Evolutionary conservation across 2,329 filamentous ascomycete genomes (phyloP), one percentile per base, ranked within the genome.

Genomic region (Trichoderma breve): DNA sequence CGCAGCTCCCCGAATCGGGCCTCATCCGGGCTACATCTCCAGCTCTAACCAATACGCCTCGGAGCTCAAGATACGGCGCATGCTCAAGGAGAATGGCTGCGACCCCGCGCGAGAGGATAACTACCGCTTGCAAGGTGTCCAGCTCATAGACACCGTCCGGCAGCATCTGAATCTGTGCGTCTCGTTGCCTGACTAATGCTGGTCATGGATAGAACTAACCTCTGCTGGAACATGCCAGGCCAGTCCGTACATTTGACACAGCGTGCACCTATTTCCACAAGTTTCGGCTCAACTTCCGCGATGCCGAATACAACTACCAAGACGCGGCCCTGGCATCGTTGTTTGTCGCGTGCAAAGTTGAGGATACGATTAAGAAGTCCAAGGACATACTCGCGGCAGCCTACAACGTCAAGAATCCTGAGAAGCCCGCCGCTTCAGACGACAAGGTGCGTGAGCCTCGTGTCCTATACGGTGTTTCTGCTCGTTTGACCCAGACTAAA

Each of bases 351-450:
- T 98, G 95, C 86, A 99, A 99, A 84, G 94, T 97, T 60, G 96
- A 99, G 82, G 96, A 99, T 81, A 99, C 96, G 0, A 88, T 98
- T 75, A 99, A 99, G 83, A 98, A 98, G 84, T 97, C 94, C 4
- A 90, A 89, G 72, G 96, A 99, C 74, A 97, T 99, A 73, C 86
- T 98, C 18, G 97, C 94, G 72, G 94, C 95, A 1, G 92, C 93
- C 28, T 94, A 95, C 82, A 98, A 97, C 78, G 84, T 97, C 47
- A 96, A 94, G 82, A 88, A 82, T 79, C 88, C 77, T 75, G 91
- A 82, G 80, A 92, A 81, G 87, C 94, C 82, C 82, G 92, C 80
- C 47, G 92, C 92, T 21, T 89, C 93, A 4, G 95, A 98, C 81
- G 94, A 98, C 81, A 91, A 92, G 80, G 93, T 95, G 83, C 73